These are phyloP conservation scores for Phascolomyces articulosus DNA, from an alignment of 371 early-diverging fungal species.

Conservation along the genomic window DNA sequence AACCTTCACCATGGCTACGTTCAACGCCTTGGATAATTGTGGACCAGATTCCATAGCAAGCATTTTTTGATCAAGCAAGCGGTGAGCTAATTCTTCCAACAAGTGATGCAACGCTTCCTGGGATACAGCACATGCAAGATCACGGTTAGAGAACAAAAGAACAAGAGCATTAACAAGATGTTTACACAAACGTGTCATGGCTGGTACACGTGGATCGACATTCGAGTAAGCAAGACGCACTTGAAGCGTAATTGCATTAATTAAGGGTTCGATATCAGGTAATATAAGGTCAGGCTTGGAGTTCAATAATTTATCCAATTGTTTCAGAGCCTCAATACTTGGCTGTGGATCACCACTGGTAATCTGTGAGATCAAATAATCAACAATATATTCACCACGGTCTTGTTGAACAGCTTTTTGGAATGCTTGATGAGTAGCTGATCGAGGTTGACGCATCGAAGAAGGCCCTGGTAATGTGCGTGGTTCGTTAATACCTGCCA, in stretches of 20 bases:
- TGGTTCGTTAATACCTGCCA: constrained; percentile 20
- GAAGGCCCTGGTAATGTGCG: constrained; percentile 19
- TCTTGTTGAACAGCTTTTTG: constrained; percentile 26
- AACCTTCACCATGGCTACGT: constrained; percentile 86
- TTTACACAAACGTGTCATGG: constrained; percentile 69
- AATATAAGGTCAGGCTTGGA: constrained; percentile 55
- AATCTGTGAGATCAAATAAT: constrained; percentile 76
- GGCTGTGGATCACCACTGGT: constrained; percentile 71
- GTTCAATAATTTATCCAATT: constrained; percentile 71
- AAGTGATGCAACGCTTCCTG: constrained; percentile 67
- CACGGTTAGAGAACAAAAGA: constrained; percentile 70
- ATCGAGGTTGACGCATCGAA: constrained; percentile 27
- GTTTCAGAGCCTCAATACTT: constrained; percentile 82
- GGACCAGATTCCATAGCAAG: constrained; percentile 64
- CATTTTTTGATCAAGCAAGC: constrained; percentile 79
- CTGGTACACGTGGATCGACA: constrained; percentile 53
- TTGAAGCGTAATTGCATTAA: constrained; percentile 80
- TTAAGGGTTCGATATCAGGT: constrained; percentile 67
- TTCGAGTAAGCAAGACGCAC: constrained; percentile 76
- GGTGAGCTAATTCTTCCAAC: constrained; percentile 74
- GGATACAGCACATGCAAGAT: constrained; percentile 65
- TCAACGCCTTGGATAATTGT: constrained; percentile 78
- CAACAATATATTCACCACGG: constrained; percentile 54
- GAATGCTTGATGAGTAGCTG: constrained; percentile 22
- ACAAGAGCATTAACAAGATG: constrained; percentile 80